A percentile compares a stretch with the other conserved stretches of the same genome.
These are phyloP conservation scores for Wallemia ichthyophaga DNA, from an alignment of 1,284 basidiomycete genomes.

Conservation along the genomic window DNA sequence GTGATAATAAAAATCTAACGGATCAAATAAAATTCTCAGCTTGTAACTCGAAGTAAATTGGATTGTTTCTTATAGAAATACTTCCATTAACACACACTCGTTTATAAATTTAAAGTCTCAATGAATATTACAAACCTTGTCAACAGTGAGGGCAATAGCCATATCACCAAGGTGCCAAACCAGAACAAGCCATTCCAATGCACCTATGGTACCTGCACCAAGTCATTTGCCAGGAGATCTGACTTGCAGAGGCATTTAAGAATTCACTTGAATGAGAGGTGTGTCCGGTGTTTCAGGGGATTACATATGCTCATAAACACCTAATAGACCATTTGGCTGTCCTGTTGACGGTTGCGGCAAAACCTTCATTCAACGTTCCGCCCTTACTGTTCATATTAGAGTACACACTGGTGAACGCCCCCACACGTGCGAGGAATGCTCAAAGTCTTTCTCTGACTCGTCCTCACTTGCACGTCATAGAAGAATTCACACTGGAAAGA, in stretches of 20 bases:
- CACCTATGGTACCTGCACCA: slow-evolving; percentile 16
- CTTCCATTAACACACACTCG: not conserved
- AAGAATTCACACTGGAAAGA: slow-evolving; percentile 20
- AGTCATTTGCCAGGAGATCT: slow-evolving; percentile 20
- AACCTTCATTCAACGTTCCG: slow-evolving; percentile 18
- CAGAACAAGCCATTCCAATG: slow-evolving; percentile 15
- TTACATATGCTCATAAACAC: not conserved
- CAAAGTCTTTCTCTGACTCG: slow-evolving; percentile 25
- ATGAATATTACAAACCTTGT: not conserved
- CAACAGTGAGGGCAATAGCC: not conserved
- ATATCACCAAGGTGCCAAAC: slow-evolving; percentile 8
- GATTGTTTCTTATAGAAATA: not conserved
- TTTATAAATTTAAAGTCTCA: not conserved
- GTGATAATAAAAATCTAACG: not conserved
- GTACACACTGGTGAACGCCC: slow-evolving; percentile 25
- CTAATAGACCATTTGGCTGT: slow-evolving; percentile 16
- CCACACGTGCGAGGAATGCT: slow-evolving; percentile 22
- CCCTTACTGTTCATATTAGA: slow-evolving; percentile 17
- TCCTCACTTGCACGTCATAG: slow-evolving; percentile 26
- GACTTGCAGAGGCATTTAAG: slow-evolving; percentile 20
- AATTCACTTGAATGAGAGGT: slow-evolving; percentile 17
- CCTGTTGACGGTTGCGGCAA: slow-evolving; percentile 13
- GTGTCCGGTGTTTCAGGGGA: not conserved
- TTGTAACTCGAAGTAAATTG: not conserved
- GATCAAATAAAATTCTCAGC: not conserved